Conservation (phyloP, 495 filamentous ascomycete genomes). For the Penicillium angulare region DNA sequence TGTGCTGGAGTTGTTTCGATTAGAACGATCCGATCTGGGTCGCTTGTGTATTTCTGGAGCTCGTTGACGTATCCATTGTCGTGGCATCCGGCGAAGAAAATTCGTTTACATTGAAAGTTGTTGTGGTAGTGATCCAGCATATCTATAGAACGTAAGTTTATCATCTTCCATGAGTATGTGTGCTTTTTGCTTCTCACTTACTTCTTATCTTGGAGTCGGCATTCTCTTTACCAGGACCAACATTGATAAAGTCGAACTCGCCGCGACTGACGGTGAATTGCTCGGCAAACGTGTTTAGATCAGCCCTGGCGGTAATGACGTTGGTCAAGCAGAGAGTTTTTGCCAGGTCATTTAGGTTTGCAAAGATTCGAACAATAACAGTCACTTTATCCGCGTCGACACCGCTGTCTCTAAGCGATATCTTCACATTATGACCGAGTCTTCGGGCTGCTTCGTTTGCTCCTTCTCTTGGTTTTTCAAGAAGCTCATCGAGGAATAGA, state of each 20-base stretch:
- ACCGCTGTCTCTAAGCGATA: background rate
- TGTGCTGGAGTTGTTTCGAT: constrained; percentile 7
- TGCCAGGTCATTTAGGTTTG: background rate
- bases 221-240: constrained; percentile 14
- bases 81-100: constrained; percentile 17
- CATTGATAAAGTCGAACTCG: constrained; percentile 16
- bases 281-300: constrained; percentile 17
- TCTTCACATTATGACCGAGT: background rate
- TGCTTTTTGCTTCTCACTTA: no score
- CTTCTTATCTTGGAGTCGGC: constrained; percentile 11
- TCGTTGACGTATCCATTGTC: constrained; percentile 10
- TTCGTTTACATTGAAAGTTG: constrained; percentile 13
- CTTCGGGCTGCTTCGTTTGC: background rate
- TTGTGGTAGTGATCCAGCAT: constrained; percentile 9
- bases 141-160: no score
- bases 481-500: background rate
- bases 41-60: constrained; percentile 1
- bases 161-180: no score
- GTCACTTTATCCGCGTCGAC: background rate
- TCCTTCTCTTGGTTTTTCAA: background rate
- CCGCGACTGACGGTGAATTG: constrained; percentile 8
- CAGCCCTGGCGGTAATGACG: constrained; percentile 6
- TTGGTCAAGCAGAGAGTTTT: background rate
- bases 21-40: background rate
- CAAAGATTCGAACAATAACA: constrained; percentile 3